Base-by-base conservation (phyloP, 2,329 filamentous ascomycete species). In the Dactylella cylindrospora region DNA sequence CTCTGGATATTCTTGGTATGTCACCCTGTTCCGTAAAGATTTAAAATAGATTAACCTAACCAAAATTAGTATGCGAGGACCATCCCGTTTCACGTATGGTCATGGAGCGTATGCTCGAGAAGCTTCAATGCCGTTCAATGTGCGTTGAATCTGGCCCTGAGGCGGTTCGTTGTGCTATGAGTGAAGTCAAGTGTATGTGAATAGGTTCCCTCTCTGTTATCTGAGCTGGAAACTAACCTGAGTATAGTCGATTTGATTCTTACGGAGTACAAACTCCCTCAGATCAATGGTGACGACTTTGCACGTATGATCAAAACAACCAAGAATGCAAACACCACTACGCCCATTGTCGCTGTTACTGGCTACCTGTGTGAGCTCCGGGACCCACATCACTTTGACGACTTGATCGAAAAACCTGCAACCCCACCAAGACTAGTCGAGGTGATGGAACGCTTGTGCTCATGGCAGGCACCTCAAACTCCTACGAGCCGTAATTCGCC, bases 101-200 rank as follows among this genome's bases (percentile, higher is more conserved):
- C n/a, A 97, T 98, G 91, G 93, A 98, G 71, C 93, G 95, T 69
- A 76, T 98, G 5, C 79, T 98, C 46, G 93, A 98, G 73, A 98
- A 97, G 74, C 77, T 97, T 28, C 86, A 89, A 28, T 98, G 93
- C 70, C 87, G 93, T 33, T 96, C 91, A 6, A 93, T 98, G 69
- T 90, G 88, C 2, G 91, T 93, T 3, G 80, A 85, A 2, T 95
- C 90, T 68, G 93, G 93, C 0, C 85, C 88, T 0, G 93, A 98
- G 71, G 93, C 91, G 8, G 85, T 95, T 69, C 84, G 91, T 17
- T 95, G 93, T 73, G 90, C 93, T 22, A 88, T 95, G 78, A 91
- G 91, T 70, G 91, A 97, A 71, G 91, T 98, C 71, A 95, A 97
- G 70, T 98, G 68, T 68, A 59, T 52, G 50, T 62, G 8, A 22